Evolutionary conservation across 2,329 filamentous ascomycete genomes (phyloP).

Genomic region (Pseudocercospora musae): DNA sequence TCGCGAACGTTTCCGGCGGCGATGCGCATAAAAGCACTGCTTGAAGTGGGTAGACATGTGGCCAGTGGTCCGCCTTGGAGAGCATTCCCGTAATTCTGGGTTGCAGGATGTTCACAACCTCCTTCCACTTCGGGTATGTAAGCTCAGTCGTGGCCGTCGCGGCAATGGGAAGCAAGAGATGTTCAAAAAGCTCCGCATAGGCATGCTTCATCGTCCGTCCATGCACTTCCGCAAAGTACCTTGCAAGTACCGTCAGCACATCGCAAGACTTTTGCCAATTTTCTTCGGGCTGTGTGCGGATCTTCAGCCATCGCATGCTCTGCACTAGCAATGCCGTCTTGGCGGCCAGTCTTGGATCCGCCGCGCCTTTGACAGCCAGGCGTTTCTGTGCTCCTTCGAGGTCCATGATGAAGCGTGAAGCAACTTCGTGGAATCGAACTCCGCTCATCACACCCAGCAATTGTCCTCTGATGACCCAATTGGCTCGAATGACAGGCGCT

Average conservation of each 20-base stretch:
- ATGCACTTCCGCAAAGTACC: constrained; percentile 78
- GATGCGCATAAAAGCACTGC: constrained; percentile 86
- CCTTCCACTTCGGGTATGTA: constrained; percentile 77
- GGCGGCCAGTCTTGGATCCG: constrained; percentile 67
- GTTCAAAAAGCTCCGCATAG: constrained; percentile 88
- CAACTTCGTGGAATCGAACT: constrained; percentile 81
- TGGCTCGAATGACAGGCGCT: constrained; percentile 82
- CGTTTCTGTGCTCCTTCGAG: constrained; percentile 76
- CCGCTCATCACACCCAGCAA: constrained; percentile 95
- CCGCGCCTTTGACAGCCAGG: constrained; percentile 65
- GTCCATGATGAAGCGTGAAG: constrained; percentile 76
- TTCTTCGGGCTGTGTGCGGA: constrained; percentile 69
- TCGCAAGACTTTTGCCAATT: constrained; percentile 85
- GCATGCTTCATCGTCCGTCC: constrained; percentile 88
- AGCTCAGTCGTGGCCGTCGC: constrained; percentile 72
- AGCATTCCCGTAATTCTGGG: constrained; percentile 80
- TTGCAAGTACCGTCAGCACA: constrained; percentile 77
- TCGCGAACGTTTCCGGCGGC: constrained; percentile 74
- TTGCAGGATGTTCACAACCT: constrained; percentile 75
- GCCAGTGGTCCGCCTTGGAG: constrained; percentile 89
- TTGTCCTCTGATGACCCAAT: constrained; percentile 93
- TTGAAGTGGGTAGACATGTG: constrained; percentile 80
- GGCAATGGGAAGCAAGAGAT: constrained; percentile 80
- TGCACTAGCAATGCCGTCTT: constrained; percentile 83
- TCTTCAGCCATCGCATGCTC: constrained; percentile 84